A percentile compares a stretch with the other conserved stretches of the same genome.
phyloP scores from a whole-genome alignment of 2,329 filamentous ascomycete genomes.

The Ophiobolus disseminans region DNA sequence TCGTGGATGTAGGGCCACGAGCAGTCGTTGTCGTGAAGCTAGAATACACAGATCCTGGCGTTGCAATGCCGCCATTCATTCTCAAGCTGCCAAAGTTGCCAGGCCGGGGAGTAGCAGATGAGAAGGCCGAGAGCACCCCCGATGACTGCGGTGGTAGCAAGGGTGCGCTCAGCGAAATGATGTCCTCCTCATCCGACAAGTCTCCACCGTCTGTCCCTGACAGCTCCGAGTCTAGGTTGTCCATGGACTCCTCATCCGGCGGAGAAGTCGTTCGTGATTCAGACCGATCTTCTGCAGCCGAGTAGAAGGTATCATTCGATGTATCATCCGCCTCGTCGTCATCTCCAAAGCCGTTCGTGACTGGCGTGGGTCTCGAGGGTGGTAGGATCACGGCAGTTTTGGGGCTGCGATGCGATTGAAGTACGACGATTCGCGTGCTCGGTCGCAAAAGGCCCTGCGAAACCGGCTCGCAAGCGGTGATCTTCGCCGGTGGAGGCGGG shows the following conservation, averaged over 20 bases:
- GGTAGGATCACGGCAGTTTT: conserved; percentile 55
- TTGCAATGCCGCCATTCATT: conserved; percentile 76
- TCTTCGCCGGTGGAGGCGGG: conserved; percentile 81
- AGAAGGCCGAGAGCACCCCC: conserved; percentile 80
- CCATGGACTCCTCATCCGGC: conserved; percentile 50
- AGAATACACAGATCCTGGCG: conserved; percentile 88
- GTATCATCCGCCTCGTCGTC: conserved; percentile 84
- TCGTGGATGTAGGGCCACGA: conserved; percentile 69
- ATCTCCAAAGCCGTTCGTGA: conserved; percentile 66
- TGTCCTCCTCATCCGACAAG: conserved; percentile 90
- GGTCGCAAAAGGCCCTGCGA: conserved; percentile 82
- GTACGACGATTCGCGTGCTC: conserved; percentile 82
- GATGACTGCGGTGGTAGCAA: conserved; percentile 77
- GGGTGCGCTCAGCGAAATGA: conserved; percentile 87
- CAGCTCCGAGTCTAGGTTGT: conserved; percentile 62
- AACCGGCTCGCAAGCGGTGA: conserved; percentile 93
- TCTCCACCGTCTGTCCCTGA: conserved; percentile 74
- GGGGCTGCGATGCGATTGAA: conserved; percentile 64
- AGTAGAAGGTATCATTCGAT: conserved; percentile 90
- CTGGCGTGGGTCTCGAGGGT: conserved; percentile 53
- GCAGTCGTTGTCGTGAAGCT: conserved; percentile 85
- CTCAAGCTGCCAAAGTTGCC: conserved; percentile 71
- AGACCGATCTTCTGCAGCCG: conserved; percentile 77
- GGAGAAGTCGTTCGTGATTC: conserved; percentile 50
- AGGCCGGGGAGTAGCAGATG: conserved; percentile 81